A percentile compares a stretch with the other conserved stretches of the same genome.
These are phyloP conservation scores for Dryas alaskensis DNA, from an alignment of 306 rosid genomes.

Conservation along the genomic window DNA sequence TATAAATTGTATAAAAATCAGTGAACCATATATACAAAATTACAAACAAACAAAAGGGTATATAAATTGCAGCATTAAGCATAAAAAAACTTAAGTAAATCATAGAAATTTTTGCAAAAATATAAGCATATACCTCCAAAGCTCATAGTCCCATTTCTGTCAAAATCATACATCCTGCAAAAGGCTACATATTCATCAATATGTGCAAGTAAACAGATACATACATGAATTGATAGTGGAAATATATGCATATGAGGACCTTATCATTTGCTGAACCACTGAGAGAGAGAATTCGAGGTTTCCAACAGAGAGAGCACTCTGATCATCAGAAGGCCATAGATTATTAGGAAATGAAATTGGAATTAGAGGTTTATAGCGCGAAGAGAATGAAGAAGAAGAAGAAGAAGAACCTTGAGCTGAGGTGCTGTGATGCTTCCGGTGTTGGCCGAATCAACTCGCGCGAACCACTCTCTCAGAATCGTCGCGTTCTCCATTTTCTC, in stretches of 20 bases:
- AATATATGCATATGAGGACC: slow-evolving; percentile 33
- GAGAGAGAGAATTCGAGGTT: slow-evolving; percentile 80
- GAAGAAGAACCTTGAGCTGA: slow-evolving; percentile 66
- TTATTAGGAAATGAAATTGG: neutral
- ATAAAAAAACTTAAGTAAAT: neutral
- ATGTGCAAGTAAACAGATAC: neutral
- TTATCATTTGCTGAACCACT: slow-evolving; percentile 87
- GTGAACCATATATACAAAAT: neutral
- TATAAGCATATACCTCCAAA: slow-evolving; percentile 51
- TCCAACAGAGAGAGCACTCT: slow-evolving; percentile 75
- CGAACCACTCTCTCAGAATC: slow-evolving; percentile 71
- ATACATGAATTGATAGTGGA: neutral
- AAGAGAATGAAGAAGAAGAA: neutral
- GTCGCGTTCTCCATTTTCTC: slow-evolving; percentile 48
- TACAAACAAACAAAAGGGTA: neutral
- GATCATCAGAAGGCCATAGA: slow-evolving; percentile 5
- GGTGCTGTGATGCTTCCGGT: slow-evolving; percentile 59
- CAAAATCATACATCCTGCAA: slow-evolving; percentile 83
- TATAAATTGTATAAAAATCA: slow-evolving; percentile 12
- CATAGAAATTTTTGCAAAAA: neutral
- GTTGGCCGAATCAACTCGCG: slow-evolving; percentile 69
- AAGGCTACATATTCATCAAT: slow-evolving; percentile 2
- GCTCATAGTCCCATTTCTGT: slow-evolving; percentile 86
- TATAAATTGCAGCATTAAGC: neutral
- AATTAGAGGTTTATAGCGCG: neutral